Evolutionary conservation across 257 asterid species (phyloP).

Genomic region (Plantago elongata): DNA sequence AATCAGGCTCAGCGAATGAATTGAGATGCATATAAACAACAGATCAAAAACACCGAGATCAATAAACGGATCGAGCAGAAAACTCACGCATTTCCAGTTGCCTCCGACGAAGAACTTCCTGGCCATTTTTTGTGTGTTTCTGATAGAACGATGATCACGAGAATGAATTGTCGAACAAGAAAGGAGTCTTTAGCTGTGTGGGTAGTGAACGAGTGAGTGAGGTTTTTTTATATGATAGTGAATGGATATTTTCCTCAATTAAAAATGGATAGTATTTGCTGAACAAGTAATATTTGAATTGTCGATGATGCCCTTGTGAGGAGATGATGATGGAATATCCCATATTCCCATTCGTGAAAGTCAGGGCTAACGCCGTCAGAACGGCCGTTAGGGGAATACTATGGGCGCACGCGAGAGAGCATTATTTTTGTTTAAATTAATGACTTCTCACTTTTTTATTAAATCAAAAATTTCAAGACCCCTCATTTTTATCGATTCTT

Average conservation of each 20-base stretch:
- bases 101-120: conserved; percentile 96
- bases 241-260: conserved; percentile 15
- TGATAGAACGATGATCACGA: conserved; percentile 30
- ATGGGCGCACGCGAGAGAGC: conserved; percentile 13
- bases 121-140: conserved; percentile 45
- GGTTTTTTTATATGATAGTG: background rate
- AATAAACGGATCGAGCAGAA: conserved; percentile 5
- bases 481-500: too few relatives aligned
- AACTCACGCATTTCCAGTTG: conserved; percentile 97
- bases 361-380: conserved; percentile 4
- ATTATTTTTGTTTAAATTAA: too few relatives aligned
- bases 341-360: background rate
- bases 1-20: conserved; percentile 7
- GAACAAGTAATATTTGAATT: conserved; percentile 24
- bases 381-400: conserved; percentile 26
- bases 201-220: conserved; percentile 21
- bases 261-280: conserved; percentile 30
- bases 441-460: too few relatives aligned
- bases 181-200: conserved; percentile 6
- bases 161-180: conserved; percentile 32
- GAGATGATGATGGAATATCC: conserved; percentile 13
- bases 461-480: too few relatives aligned
- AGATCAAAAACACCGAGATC: background rate
- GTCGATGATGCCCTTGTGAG: conserved; percentile 29
- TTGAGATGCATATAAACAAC: conserved; percentile 3